These are phyloP conservation scores for Nicotiana tabacum DNA, from an alignment of 257 asterid species.

Conservation along the genomic window DNA sequence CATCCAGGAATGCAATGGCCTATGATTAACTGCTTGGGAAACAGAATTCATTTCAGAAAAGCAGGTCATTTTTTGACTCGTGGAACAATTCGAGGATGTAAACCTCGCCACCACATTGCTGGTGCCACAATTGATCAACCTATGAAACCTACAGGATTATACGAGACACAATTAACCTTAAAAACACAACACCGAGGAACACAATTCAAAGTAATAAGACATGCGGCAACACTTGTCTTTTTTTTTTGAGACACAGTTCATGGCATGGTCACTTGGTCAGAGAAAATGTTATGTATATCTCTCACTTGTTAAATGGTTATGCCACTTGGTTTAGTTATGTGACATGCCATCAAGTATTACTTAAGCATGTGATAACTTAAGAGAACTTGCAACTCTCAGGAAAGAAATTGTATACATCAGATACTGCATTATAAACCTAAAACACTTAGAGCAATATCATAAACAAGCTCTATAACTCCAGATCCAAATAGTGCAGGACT, in stretches of 20 bases:
- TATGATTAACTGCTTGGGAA: constrained; percentile 18
- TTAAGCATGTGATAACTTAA: not conserved
- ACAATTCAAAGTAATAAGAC: not conserved
- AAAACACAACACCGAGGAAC: no score
- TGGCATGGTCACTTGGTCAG: not conserved
- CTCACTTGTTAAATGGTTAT: not conserved
- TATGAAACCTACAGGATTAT: no score
- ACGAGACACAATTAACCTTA: no score
- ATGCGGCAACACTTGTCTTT: not conserved
- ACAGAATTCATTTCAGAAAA: constrained; percentile 35
- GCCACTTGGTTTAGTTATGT: not conserved
- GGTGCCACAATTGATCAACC: no score
- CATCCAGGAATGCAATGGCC: constrained; percentile 67
- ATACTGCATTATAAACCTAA: not conserved
- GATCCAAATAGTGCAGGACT: not conserved
- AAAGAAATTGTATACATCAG: not conserved
- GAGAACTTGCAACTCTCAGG: not conserved
- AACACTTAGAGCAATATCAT: not conserved
- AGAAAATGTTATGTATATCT: not conserved
- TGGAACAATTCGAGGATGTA: constrained; percentile 22
- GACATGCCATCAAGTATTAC: not conserved
- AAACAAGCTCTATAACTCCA: not conserved
- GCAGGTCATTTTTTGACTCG: constrained; percentile 22
- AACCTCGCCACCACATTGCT: not conserved
- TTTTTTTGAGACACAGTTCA: not conserved